Base-by-base conservation (phyloP, 2,329 filamentous ascomycete species). In the Claviceps quebecensis region DNA sequence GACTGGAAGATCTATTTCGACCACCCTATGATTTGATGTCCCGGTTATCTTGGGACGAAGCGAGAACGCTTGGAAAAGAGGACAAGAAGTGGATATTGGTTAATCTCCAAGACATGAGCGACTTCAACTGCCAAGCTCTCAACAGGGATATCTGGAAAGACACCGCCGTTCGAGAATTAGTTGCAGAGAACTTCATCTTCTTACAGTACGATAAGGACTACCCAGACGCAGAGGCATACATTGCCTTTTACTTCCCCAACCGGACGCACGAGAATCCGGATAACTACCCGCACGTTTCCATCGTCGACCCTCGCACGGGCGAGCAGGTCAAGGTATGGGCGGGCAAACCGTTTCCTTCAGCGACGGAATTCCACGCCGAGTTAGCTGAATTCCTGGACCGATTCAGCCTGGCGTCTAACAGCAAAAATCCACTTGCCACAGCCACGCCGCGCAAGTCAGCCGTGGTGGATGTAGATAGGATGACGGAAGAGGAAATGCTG, bases 131-230 rank as follows among this genome's bases (percentile, higher is more conserved):
- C 66, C 93, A 98, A 65, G 78, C 87, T 2, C 73, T 98, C 17
- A 98, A 98, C 64, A 80, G 93, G 45, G 93, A 98, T 64, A 81
- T 97, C 50, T 98, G 93, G 93, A 96, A 96, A 69, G 86, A 96
- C 59, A 67, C 78, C 17, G 77, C 82, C 2, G 81, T 98, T 52
- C 80, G 78, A 59, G 81, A 86, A n/a, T 80, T 94, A 1, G 75
- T 98, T 34, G 79, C 79, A 60, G 91, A 96, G 63, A 90, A 94
- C 69, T 98, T 98, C 65, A 78, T 98, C 58, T 98, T 98, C 67
- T 71, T 98, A 60, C 93, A 98, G 63, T 97, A 93, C 70, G 81
- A 84, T 58, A 95, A 95, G 67, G 83, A 88, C 56, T 89, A 94
- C 58, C 78, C 81, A 0, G 78, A 83, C 39, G 87, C 87, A 0